A percentile compares a stretch with the other conserved stretches of the same genome.
Conservation (phyloP, 2,329 filamentous ascomycete species). For the Alternaria gaisen region DNA sequence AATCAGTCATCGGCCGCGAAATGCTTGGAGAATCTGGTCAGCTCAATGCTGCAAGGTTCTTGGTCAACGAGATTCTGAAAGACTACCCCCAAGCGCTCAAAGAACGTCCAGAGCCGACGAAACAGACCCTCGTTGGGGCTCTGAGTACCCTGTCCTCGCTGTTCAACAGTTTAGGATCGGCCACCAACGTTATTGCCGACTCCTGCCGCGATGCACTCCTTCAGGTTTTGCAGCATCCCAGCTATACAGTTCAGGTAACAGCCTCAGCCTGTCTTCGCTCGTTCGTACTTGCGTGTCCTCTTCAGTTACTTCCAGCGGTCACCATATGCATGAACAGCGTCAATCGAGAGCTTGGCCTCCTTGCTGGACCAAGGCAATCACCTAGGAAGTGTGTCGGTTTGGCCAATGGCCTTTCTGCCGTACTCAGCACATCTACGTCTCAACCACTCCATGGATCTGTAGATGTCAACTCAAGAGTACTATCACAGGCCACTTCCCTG, state of each 20-base stretch:
- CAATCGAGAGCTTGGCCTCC: constrained; percentile 80
- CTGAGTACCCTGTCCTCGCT: constrained; percentile 82
- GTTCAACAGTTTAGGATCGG: constrained; percentile 81
- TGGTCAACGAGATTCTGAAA: constrained; percentile 90
- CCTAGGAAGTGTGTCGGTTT: constrained; percentile 87
- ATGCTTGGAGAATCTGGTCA: constrained; percentile 92
- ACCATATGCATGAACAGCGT: constrained; percentile 98
- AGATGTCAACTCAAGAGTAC: constrained; percentile 90
- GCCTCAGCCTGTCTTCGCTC: constrained; percentile 84
- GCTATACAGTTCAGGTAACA: constrained; percentile 94
- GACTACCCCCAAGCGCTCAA: constrained; percentile 92
- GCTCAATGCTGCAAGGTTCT: constrained; percentile 77
- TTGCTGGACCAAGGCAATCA: constrained; percentile 78
- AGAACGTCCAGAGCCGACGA: constrained; percentile 86
- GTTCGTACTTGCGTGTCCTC: constrained; percentile 89
- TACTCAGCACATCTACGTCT: constrained; percentile 85
- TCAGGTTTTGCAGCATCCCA: constrained; percentile 91
- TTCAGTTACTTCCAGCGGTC: constrained; percentile 88
- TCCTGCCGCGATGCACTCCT: constrained; percentile 84
- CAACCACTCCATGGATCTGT: constrained; percentile 94
- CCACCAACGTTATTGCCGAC: constrained; percentile 81
- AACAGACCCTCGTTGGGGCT: constrained; percentile 81
- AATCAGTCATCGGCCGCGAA: constrained; percentile 80
- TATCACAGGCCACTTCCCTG: constrained; percentile 89
- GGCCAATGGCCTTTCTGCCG: constrained; percentile 88